A percentile compares a stretch with the other conserved stretches of the same genome.
These are phyloP conservation scores for Coemansia guatemalensis DNA, from an alignment of 192 early-diverging fungal genomes.

Conservation along the genomic window DNA sequence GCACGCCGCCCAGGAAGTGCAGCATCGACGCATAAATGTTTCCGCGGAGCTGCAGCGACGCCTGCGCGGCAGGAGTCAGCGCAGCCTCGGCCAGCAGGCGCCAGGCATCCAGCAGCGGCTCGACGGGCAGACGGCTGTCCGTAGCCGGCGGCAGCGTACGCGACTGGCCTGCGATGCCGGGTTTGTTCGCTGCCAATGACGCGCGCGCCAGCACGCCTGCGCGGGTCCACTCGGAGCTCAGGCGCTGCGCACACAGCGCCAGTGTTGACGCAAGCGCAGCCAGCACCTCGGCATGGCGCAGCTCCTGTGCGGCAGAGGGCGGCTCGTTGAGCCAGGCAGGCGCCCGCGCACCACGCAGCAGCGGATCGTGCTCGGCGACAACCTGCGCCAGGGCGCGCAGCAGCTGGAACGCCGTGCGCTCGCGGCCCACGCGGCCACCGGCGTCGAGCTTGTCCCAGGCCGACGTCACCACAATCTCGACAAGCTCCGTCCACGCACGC, in stretches of 20 bases:
- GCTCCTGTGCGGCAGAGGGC: conserved; percentile 31
- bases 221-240: conserved; percentile 45
- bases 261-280: conserved; percentile 42
- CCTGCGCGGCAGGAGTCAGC: conserved; percentile 54
- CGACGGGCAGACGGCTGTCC: conserved; percentile 55
- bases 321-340: conserved; percentile 27
- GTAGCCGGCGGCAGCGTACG: conserved; percentile 40
- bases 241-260: conserved; percentile 35
- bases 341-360: not conserved
- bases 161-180: conserved; percentile 44
- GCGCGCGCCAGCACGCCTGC: conserved; percentile 33
- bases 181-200: conserved; percentile 34
- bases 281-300: conserved; percentile 39
- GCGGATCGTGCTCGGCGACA: conserved; percentile 33
- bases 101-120: conserved; percentile 57
- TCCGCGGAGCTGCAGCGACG: conserved; percentile 64
- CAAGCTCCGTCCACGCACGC: conserved; percentile 79
- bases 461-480: conserved; percentile 62
- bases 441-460: conserved; percentile 65
- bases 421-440: conserved; percentile 60
- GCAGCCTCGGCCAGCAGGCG: conserved; percentile 62
- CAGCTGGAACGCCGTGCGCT: conserved; percentile 59
- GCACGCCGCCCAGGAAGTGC: conserved; percentile 59
- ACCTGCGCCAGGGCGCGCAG: conserved; percentile 64
- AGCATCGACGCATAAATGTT: conserved; percentile 80